Base-by-base conservation (phyloP, 208 protist genomes). In the Dictyostelium gargantuum region DNA sequence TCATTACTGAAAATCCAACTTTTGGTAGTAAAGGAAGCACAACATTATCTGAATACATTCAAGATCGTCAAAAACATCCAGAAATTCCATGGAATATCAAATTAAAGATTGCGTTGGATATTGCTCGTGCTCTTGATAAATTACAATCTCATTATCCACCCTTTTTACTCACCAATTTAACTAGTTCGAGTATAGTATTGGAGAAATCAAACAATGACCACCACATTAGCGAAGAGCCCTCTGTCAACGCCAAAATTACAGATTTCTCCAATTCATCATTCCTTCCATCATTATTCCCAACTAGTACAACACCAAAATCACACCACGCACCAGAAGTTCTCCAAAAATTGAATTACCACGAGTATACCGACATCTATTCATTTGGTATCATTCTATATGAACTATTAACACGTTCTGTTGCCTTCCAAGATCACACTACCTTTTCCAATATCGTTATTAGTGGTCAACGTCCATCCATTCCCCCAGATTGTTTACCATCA, bases 401-500 rank as follows among this genome's bases (percentile, higher is more conserved):
- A 38, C 17, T 86, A 0, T 48, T 86, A 17, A 86, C 81, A 6
- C 3, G 81, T 17, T 86, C 81, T 1, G 56, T 86, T 50, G 81
- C 61, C 10, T 86, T 86, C 48, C 81, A 86, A 86, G 81, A 86
- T 35, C 81, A 86, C 19, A 66, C 76, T 35, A 13, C 66, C 19
- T 86, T 86, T 52, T 40, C 46, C 23, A 66, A 61, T 32, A 63
- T 86, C 21, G 74, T 93, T 5, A 84, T 93, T 3, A 40, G n/a
- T 54, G 86, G 86, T 10, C 72, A 93, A 63, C 26, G 86, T 35
- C 86, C 86, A 42, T 56, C 86, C 0, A 85, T 93, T n/a, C 74
- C 72, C 68, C n/a, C 38, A 1, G 86, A 93, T 44, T 84, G 72
- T 70, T 56, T 80, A 54, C 63, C 54, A 56, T 77, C 70, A 44